Evolutionary conservation across 1,284 basidiomycete species (phyloP).

Genomic region (Sanghuangporus weigelae): DNA sequence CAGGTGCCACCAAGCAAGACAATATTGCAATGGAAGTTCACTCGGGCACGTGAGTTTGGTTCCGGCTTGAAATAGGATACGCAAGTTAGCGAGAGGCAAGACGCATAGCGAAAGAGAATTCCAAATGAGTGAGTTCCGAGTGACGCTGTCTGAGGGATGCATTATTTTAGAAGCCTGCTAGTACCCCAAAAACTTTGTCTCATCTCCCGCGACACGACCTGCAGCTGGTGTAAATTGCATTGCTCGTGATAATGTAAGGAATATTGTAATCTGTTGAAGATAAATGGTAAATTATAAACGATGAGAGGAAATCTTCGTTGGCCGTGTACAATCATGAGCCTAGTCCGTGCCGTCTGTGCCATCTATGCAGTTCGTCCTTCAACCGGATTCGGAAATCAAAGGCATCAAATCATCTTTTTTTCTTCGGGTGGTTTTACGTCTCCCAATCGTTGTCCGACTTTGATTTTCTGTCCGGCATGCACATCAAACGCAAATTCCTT

Average conservation of each 20-base stretch:
- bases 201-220: background rate
- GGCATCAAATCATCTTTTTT: background rate
- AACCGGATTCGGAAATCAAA: background rate
- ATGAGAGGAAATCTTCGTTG: background rate
- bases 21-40: no score
- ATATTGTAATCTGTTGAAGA: background rate
- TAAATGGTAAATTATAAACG: background rate
- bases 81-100: no score
- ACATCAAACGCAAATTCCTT: slow-evolving; percentile 77
- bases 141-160: no score
- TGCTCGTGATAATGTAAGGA: background rate
- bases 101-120: no score
- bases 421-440: slow-evolving; percentile 34
- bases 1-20: no score
- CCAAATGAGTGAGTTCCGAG: no score
- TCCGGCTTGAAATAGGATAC: no score
- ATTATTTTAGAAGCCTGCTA: no score
- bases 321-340: background rate
- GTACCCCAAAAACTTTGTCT: no score
- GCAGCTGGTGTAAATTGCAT: background rate
- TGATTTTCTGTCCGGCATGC: slow-evolving; percentile 81
- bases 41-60: no score
- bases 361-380: background rate
- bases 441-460: slow-evolving; percentile 78
- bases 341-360: background rate